Conservation (phyloP, 2,329 filamentous ascomycete species). For the Drechslera avenae region DNA sequence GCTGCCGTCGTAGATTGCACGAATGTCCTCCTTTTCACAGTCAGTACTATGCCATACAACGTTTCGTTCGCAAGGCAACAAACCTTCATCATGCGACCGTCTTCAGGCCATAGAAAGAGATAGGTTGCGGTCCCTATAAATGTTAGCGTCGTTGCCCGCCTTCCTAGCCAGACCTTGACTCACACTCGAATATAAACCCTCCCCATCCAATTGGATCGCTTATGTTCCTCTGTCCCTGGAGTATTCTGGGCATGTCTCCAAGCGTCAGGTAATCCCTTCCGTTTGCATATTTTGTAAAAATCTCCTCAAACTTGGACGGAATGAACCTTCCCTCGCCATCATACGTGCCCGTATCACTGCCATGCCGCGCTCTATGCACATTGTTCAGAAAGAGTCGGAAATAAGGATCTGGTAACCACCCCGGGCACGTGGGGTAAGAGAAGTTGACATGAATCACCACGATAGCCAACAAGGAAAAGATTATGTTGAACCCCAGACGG, state of each 20-base stretch:
- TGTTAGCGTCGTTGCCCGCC: not conserved
- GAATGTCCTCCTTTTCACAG: conserved; percentile 54
- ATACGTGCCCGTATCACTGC: conserved; percentile 51
- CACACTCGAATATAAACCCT: conserved; percentile 53
- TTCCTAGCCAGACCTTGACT: conserved; percentile 16
- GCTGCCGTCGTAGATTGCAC: conserved; percentile 60
- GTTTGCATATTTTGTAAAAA: conserved; percentile 53
- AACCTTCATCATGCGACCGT: conserved; percentile 60
- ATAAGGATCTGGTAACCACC: conserved; percentile 53
- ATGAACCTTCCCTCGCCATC: conserved; percentile 55
- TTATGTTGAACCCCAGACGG: conserved; percentile 52
- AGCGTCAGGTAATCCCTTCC: conserved; percentile 50
- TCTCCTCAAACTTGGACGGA: conserved; percentile 55
- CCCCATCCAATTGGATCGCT: conserved; percentile 55
- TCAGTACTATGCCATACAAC: not conserved
- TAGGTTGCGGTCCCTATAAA: conserved; percentile 55
- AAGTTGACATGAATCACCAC: conserved; percentile 58
- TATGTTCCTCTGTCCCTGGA: conserved; percentile 49
- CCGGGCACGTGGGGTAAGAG: conserved; percentile 55
- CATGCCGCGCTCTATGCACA: conserved; percentile 53
- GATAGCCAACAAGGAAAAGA: conserved; percentile 52
- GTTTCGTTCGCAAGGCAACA: not conserved
- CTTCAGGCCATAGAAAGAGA: conserved; percentile 60
- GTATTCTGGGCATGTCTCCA: conserved; percentile 47
- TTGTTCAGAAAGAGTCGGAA: conserved; percentile 51